phyloP scores from a whole-genome alignment of 768 basidiomycete genomes.

The Podaxis rugospora region DNA sequence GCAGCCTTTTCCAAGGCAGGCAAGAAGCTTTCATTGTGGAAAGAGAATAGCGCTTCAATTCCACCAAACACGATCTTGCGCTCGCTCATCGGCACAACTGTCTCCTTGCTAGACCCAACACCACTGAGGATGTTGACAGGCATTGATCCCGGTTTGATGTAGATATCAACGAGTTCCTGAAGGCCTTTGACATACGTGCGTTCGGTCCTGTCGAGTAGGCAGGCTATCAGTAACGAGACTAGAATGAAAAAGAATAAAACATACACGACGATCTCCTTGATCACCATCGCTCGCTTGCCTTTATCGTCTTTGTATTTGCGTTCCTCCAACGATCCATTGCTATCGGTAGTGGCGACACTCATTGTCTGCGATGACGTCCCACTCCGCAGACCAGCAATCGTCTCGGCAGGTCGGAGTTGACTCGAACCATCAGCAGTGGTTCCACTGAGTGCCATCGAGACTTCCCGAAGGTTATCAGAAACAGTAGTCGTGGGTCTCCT shows the following conservation, averaged over 20 bases:
- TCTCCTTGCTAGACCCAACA: conserved; percentile 73
- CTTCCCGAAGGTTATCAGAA: conserved; percentile 52
- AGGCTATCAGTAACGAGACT: neutral
- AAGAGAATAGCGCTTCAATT: conserved; percentile 83
- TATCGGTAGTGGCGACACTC: conserved; percentile 75
- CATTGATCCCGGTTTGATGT: conserved; percentile 79
- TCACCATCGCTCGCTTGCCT: conserved; percentile 73
- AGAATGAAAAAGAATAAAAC: conserved; percentile 24
- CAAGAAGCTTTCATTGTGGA: conserved; percentile 91
- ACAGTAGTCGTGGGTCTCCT: conserved; percentile 56
- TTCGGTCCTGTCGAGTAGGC: conserved; percentile 64
- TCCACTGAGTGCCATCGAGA: conserved; percentile 49
- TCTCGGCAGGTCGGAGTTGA: conserved; percentile 64
- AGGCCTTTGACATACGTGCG: conserved; percentile 93
- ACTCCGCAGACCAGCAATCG: conserved; percentile 55
- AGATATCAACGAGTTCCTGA: conserved; percentile 91
- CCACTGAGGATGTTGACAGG: conserved; percentile 67
- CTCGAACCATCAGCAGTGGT: conserved; percentile 42
- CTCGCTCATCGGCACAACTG: conserved; percentile 79
- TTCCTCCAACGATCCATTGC: conserved; percentile 69
- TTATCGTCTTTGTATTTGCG: conserved; percentile 92
- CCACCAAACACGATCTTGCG: conserved; percentile 91
- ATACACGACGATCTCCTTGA: conserved; percentile 89
- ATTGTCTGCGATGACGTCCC: conserved; percentile 59
- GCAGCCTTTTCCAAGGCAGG: conserved; percentile 84